These are phyloP conservation scores for Epichloe gansuensis DNA, from an alignment of 2,329 filamentous ascomycete species.

Conservation along the genomic window DNA sequence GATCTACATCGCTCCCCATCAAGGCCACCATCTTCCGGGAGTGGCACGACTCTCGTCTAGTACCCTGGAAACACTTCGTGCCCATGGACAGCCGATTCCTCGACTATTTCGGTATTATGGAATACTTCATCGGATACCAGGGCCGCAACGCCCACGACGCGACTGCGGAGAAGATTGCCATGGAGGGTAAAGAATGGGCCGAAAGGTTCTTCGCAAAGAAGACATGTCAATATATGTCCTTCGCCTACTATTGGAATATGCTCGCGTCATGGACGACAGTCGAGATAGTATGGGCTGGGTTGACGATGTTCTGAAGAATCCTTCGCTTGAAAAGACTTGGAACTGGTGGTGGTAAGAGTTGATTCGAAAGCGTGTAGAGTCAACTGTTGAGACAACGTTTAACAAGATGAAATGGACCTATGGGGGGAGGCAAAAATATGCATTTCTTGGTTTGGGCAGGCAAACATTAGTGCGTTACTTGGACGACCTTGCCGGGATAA, in stretches of 20 bases:
- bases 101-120: slow-evolving; percentile 61
- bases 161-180: slow-evolving; percentile 51
- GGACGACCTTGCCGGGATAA: no score
- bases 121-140: slow-evolving; percentile 57
- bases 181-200: slow-evolving; percentile 55
- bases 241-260: slow-evolving; percentile 53
- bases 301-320: slow-evolving; percentile 31
- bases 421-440: no score
- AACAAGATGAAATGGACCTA: not conserved
- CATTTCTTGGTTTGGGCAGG: no score
- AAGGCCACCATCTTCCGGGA: slow-evolving; percentile 70
- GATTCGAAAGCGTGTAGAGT: not conserved
- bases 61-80: slow-evolving; percentile 71
- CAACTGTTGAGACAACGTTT: not conserved
- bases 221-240: slow-evolving; percentile 64
- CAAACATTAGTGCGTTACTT: no score
- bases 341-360: slow-evolving; percentile 12
- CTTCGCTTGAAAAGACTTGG: slow-evolving; percentile 21
- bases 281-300: slow-evolving; percentile 44
- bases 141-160: slow-evolving; percentile 38
- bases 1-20: slow-evolving; percentile 57
- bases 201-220: slow-evolving; percentile 54
- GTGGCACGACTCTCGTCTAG: slow-evolving; percentile 65
- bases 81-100: slow-evolving; percentile 65
- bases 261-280: slow-evolving; percentile 38